These are phyloP conservation scores for Rhizopus sp. DNA, from an alignment of 371 early-diverging fungal species.

Conservation along the genomic window DNA sequence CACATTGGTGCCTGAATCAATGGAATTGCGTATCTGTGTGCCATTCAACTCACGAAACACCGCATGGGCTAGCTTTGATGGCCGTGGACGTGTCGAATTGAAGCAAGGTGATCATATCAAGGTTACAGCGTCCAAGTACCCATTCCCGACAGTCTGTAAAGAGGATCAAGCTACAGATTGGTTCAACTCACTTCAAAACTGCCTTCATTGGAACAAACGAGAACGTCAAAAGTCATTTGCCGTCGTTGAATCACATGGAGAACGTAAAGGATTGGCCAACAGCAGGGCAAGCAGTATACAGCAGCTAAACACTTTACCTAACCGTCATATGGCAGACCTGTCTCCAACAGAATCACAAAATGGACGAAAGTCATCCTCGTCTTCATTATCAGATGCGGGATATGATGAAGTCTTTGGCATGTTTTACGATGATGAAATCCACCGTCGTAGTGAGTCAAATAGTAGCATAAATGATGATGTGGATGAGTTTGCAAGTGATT, in stretches of 20 bases:
- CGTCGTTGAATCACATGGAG: slow-evolving; percentile 40
- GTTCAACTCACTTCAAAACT: slow-evolving; percentile 80
- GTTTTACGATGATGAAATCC: slow-evolving; percentile 39
- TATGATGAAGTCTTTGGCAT: slow-evolving; percentile 50
- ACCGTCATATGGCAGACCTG: neutral
- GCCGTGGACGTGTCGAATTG: slow-evolving; percentile 85
- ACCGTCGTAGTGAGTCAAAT: neutral
- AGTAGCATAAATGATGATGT: neutral
- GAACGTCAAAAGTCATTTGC: slow-evolving; percentile 72
- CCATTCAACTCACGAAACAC: slow-evolving; percentile 77
- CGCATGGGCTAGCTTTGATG: slow-evolving; percentile 92
- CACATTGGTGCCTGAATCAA: slow-evolving; percentile 90
- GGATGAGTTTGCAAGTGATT: slow-evolving; percentile 20
- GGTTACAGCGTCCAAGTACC: slow-evolving; percentile 82
- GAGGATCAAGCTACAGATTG: slow-evolving; percentile 79
- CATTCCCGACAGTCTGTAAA: slow-evolving; percentile 87
- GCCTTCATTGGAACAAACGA: slow-evolving; percentile 85
- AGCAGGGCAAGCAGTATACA: slow-evolving; percentile 2
- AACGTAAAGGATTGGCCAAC: neutral
- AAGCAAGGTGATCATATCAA: slow-evolving; percentile 87
- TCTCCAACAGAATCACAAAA: too few relatives aligned
- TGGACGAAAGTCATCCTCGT: slow-evolving; percentile 18
- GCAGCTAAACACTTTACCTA: slow-evolving; percentile 4
- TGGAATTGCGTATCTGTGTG: slow-evolving; percentile 80
- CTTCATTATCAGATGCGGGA: slow-evolving; percentile 23